These are phyloP conservation scores for Nothophaeocryptopus gaeumannii DNA, from an alignment of 2,329 filamentous ascomycete species.

Conservation along the genomic window DNA sequence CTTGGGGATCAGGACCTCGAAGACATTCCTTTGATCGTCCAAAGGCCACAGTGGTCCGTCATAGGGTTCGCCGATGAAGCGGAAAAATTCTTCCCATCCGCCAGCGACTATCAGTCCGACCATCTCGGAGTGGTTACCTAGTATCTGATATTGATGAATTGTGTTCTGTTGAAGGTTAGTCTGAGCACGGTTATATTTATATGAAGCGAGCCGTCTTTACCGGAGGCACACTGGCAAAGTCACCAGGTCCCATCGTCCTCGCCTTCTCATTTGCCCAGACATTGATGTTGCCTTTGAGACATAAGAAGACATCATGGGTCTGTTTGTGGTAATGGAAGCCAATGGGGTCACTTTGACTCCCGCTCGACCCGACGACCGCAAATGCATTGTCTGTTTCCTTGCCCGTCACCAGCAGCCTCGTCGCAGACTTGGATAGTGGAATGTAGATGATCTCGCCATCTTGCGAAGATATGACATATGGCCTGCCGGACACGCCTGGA, in stretches of 20 bases:
- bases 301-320: slow-evolving; percentile 58
- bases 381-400: slow-evolving; percentile 53
- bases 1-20: slow-evolving; percentile 52
- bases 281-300: slow-evolving; percentile 55
- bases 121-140: slow-evolving; percentile 55
- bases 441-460: slow-evolving; percentile 54
- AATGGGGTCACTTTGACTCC: slow-evolving; percentile 45
- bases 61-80: slow-evolving; percentile 55
- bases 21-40: slow-evolving; percentile 52
- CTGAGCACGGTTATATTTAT: not conserved
- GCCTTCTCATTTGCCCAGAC: slow-evolving; percentile 59
- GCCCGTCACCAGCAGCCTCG: slow-evolving; percentile 52
- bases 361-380: slow-evolving; percentile 51
- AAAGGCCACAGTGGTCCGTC: slow-evolving; percentile 48
- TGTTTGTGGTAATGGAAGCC: slow-evolving; percentile 59
- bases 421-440: slow-evolving; percentile 52
- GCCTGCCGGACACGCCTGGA: slow-evolving; percentile 21
- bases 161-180: slow-evolving; percentile 39
- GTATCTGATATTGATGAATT: slow-evolving; percentile 56
- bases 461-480: slow-evolving; percentile 30
- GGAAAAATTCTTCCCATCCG: slow-evolving; percentile 61
- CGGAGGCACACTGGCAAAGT: slow-evolving; percentile 59
- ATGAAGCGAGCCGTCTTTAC: slow-evolving; percentile 34
- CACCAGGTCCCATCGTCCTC: slow-evolving; percentile 53
- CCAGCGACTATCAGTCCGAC: slow-evolving; percentile 56